phyloP scores from a whole-genome alignment of 2,329 filamentous ascomycete species.

The Calcarisporium arbuscula region DNA sequence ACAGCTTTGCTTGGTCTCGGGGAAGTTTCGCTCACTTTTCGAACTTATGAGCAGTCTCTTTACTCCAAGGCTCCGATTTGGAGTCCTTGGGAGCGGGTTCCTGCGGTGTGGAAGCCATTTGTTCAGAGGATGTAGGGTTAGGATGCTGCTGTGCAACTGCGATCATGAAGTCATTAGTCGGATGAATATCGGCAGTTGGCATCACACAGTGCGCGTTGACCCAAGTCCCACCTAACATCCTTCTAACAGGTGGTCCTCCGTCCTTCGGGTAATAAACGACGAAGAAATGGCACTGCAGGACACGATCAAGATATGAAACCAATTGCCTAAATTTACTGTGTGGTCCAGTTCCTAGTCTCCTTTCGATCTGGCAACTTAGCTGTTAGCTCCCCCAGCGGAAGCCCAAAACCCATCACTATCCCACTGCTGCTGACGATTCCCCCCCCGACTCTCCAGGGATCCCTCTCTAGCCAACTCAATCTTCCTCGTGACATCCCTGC shows the following conservation, averaged over 20 bases:
- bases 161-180: constrained; percentile 10
- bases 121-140: neutral
- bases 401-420: constrained; percentile 21
- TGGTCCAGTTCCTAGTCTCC: too few species aligned
- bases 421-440: constrained; percentile 8
- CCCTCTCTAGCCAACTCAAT: constrained; percentile 40
- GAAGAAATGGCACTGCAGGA: too few species aligned
- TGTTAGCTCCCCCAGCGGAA: constrained; percentile 1
- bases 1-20: neutral
- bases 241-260: too few species aligned
- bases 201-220: too few species aligned
- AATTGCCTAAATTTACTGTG: too few species aligned
- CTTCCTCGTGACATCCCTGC: constrained; percentile 47
- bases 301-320: too few species aligned
- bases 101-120: constrained; percentile 14
- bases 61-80: constrained; percentile 43
- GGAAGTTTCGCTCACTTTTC: constrained; percentile 30
- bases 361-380: too few species aligned
- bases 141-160: neutral
- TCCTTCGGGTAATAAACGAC: too few species aligned
- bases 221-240: too few species aligned
- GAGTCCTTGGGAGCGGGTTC: too few species aligned
- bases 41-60: constrained; percentile 58
- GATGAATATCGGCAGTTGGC: constrained; percentile 12
- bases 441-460: constrained; percentile 18